These are phyloP conservation scores for Omphalotus guepiniiformis DNA, from an alignment of 768 basidiomycete genomes.

Conservation along the genomic window DNA sequence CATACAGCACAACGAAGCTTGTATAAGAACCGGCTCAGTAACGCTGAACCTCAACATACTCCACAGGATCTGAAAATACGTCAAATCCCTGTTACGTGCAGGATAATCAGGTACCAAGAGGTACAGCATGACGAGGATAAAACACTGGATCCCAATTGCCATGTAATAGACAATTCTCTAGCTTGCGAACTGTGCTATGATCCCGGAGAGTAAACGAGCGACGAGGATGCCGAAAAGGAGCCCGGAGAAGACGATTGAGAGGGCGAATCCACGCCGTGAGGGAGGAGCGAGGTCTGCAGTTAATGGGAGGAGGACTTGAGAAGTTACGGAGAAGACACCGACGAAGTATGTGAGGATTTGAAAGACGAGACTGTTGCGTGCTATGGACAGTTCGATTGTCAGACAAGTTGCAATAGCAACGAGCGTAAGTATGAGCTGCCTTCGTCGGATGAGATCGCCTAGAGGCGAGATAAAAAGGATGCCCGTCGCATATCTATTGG, in stretches of 20 bases:
- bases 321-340: constrained; percentile 64
- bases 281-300: constrained; percentile 62
- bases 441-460: constrained; percentile 79
- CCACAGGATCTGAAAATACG: constrained; percentile 48
- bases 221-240: constrained; percentile 50
- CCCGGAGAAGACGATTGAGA: constrained; percentile 48
- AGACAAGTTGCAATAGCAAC: constrained; percentile 50
- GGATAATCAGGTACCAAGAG: constrained; percentile 57
- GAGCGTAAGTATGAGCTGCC: constrained; percentile 63
- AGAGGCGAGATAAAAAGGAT: constrained; percentile 75
- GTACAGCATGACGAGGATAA: constrained; percentile 40
- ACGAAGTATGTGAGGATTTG: constrained; percentile 67
- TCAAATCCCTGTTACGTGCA: constrained; percentile 43
- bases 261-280: constrained; percentile 48
- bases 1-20: constrained; percentile 42
- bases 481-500: constrained; percentile 47
- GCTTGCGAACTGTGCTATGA: constrained; percentile 48
- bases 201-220: constrained; percentile 52
- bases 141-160: constrained; percentile 46
- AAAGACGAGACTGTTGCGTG: constrained; percentile 53
- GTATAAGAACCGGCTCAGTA: constrained; percentile 57
- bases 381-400: constrained; percentile 69
- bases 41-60: constrained; percentile 55
- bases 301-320: constrained; percentile 65
- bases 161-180: constrained; percentile 56